Conservation (phyloP, 2,329 filamentous ascomycete genomes). For the Exophiala dermatitidis region DNA sequence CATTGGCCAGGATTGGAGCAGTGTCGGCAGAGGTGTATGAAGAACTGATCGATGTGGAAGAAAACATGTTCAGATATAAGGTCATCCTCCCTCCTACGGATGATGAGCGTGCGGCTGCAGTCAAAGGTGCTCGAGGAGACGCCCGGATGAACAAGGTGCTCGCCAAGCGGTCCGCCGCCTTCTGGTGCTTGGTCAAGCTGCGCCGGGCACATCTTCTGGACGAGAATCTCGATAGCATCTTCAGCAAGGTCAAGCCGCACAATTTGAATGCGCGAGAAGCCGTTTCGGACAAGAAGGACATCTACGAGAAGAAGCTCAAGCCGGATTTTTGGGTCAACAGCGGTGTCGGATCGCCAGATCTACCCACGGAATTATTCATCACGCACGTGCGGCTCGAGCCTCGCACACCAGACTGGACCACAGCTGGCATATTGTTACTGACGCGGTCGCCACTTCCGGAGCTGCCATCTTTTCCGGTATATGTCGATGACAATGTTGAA, state of each 20-base stretch:
- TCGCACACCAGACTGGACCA: neutral
- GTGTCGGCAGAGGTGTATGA: conserved; percentile 38
- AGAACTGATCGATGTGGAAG: conserved; percentile 37
- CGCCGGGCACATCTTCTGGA: conserved; percentile 62
- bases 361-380: conserved; percentile 11
- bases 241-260: conserved; percentile 61
- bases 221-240: conserved; percentile 64
- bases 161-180: conserved; percentile 85
- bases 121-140: conserved; percentile 59
- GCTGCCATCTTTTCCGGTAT: conserved; percentile 64
- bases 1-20: conserved; percentile 42
- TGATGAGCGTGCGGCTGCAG: conserved; percentile 49
- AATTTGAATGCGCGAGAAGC: conserved; percentile 86
- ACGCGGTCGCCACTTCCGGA: conserved; percentile 59
- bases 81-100: conserved; percentile 61
- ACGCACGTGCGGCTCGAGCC: conserved; percentile 10
- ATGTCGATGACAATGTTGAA: conserved; percentile 56
- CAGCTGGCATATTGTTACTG: conserved; percentile 59
- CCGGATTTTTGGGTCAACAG: conserved; percentile 61
- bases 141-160: conserved; percentile 62
- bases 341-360: conserved; percentile 2
- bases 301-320: conserved; percentile 73
- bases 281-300: conserved; percentile 63
- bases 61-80: conserved; percentile 60
- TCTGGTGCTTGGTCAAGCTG: conserved; percentile 68